A percentile compares a stretch with the other conserved stretches of the same genome.
Conservation (phyloP, 2,329 filamentous ascomycete species). For the Aspergillus caelatus region DNA sequence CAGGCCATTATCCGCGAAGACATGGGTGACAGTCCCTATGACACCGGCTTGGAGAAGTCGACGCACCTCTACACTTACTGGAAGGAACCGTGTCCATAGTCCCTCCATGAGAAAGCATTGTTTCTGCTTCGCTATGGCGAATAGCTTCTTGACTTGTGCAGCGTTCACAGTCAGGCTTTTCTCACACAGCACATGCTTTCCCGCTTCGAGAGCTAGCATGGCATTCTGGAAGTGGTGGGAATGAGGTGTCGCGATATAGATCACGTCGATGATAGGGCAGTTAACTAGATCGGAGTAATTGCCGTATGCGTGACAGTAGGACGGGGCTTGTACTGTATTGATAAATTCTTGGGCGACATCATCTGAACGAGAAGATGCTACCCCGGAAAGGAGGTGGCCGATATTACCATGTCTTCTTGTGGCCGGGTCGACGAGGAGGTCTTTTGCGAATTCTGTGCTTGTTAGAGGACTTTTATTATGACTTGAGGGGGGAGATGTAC, state of each 20-base stretch:
- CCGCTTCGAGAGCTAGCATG: slow-evolving; percentile 73
- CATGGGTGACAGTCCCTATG: slow-evolving; percentile 55
- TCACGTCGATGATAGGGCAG: slow-evolving; percentile 72
- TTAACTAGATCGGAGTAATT: slow-evolving; percentile 75
- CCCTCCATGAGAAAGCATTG: slow-evolving; percentile 75
- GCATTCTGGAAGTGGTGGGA: slow-evolving; percentile 84
- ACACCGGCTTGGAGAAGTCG: slow-evolving; percentile 49
- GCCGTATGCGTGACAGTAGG: slow-evolving; percentile 30
- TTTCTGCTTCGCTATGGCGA: slow-evolving; percentile 69
- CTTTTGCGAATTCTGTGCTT: not conserved
- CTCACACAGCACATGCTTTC: slow-evolving; percentile 82
- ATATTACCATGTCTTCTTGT: not conserved
- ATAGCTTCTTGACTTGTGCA: slow-evolving; percentile 67
- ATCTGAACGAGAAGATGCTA: not conserved
- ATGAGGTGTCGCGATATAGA: slow-evolving; percentile 83
- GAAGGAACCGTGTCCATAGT: slow-evolving; percentile 58
- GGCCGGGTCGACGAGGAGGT: slow-evolving; percentile 46
- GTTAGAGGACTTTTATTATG: not conserved
- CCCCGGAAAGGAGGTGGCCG: not conserved
- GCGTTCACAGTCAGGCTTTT: slow-evolving; percentile 81
- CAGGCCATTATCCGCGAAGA: slow-evolving; percentile 46
- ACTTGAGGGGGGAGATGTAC: not conserved
- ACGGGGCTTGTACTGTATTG: too few species aligned
- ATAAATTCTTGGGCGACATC: not conserved
- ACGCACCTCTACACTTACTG: slow-evolving; percentile 74